Conservation (phyloP, 148 eudicot genomes). For the Spergularia marina region DNA sequence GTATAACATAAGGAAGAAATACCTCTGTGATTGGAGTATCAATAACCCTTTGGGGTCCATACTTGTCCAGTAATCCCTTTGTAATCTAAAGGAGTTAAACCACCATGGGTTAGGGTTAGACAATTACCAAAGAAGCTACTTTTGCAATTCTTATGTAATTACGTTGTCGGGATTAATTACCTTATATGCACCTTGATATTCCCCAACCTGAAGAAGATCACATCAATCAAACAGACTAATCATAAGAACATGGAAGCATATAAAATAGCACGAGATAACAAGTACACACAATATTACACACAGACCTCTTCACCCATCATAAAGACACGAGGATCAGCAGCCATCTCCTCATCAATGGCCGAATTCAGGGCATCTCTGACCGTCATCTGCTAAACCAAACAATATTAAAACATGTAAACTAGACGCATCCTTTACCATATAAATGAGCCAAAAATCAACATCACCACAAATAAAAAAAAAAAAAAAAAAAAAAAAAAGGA, state of each 20-base stretch:
- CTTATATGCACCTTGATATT: constrained; percentile 96
- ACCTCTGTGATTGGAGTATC: constrained; percentile 98
- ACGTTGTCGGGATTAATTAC: constrained; percentile 38
- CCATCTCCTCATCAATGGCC: constrained; percentile 88
- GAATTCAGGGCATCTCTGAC: constrained; percentile 82
- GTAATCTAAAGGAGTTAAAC: constrained; percentile 39
- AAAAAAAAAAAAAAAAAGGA: background rate
- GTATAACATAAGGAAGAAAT: background rate
- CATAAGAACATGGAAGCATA: background rate
- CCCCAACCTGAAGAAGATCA: constrained; percentile 60
- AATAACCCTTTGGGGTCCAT: constrained; percentile 76
- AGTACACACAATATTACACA: too few relatives aligned
- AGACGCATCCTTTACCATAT: background rate
- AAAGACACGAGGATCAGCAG: constrained; percentile 66
- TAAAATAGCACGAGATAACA: background rate
- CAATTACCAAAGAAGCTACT: too few relatives aligned
- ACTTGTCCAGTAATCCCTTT: constrained; percentile 73
- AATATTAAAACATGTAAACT: background rate
- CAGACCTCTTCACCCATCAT: constrained; percentile 88
- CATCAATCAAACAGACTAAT: background rate
- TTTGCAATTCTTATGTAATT: background rate
- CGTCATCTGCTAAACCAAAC: constrained; percentile 41
- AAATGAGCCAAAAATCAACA: background rate
- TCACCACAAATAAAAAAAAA: background rate
- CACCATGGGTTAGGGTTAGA: too few relatives aligned